Conservation (phyloP, 1,284 basidiomycete genomes). For the Ustilago vetiveriae region DNA sequence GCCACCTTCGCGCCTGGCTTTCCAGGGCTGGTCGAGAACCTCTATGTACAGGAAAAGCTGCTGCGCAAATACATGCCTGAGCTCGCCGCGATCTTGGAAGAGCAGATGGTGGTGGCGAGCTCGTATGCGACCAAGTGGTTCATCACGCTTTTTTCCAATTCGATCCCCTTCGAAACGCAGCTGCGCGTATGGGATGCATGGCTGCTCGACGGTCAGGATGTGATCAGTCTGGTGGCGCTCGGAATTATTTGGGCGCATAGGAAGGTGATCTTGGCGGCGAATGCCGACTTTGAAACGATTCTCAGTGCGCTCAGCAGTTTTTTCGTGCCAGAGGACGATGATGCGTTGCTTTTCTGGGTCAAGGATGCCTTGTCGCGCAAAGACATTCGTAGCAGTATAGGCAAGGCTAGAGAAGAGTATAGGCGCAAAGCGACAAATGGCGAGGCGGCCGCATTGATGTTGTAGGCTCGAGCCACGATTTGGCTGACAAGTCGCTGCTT, state of each 20-base stretch:
- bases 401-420: slow-evolving; percentile 31
- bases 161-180: slow-evolving; percentile 94
- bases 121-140: slow-evolving; percentile 99
- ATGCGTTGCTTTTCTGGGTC: slow-evolving; percentile 60
- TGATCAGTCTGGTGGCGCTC: slow-evolving; percentile 83
- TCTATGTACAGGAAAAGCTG: slow-evolving; percentile 90
- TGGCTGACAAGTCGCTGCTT: too few species aligned
- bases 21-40: slow-evolving; percentile 90
- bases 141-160: slow-evolving; percentile 89
- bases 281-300: slow-evolving; percentile 50
- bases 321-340: slow-evolving; percentile 60
- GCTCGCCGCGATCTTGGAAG: slow-evolving; percentile 79
- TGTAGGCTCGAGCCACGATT: slow-evolving; percentile 14
- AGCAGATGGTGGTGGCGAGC: slow-evolving; percentile 86
- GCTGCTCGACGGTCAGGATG: slow-evolving; percentile 86
- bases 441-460: slow-evolving; percentile 16
- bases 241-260: slow-evolving; percentile 87
- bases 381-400: slow-evolving; percentile 22
- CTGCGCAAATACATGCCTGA: slow-evolving; percentile 85
- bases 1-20: slow-evolving; percentile 91
- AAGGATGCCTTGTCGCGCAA: slow-evolving; percentile 27
- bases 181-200: slow-evolving; percentile 94
- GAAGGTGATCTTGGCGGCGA: slow-evolving; percentile 14
- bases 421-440: slow-evolving; percentile 12
- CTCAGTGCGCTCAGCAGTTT: slow-evolving; percentile 52